Base-by-base conservation (phyloP, 2,329 filamentous ascomycete species). In the Tolypocladium inflatum region DNA sequence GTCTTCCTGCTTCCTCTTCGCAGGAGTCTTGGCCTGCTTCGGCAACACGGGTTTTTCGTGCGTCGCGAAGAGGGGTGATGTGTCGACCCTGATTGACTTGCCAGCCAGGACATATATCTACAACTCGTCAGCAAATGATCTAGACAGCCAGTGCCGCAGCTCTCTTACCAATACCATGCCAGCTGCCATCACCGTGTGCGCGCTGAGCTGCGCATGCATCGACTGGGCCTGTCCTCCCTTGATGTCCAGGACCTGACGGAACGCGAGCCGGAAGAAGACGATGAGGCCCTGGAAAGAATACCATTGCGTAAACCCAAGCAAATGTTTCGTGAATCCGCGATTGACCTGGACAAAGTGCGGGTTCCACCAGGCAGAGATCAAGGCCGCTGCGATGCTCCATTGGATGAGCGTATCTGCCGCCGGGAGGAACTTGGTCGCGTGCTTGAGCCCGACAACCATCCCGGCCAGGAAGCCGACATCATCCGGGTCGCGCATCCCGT, bases 361-460 rank as follows among this genome's bases (percentile, higher is more conserved):
- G 61, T 89, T 90, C 87, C 87, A 90, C 80, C 84, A 87, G 15
- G 80, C 71, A 3, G 84, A 80, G 21, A 79, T 64, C 3, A 83
- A 62, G 41, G 79, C 80, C 15, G 78, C 71, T 56, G 72, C 63
- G 23, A 86, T 70, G 23, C 80, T 76, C 65, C 77, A 76, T 56
- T 74, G 74, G 38, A 80, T 73, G 51, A 82, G 64, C 8, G 66
- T 64, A 4, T 75, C 73, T 1, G 72, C 63, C 0, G 64, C 65
- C 11, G 80, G 80, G 7, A 83, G 64, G 15, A 71, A 59, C n/a
- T 53, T 60, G 1, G 63, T 61, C 10, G 56, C 58, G 48, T 58
- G 58, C 8, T 61, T 56, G 1, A 70, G 56, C 2, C 60, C 55
- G 2, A 62, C 48, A 2, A 62, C 58, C 42, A 62, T 19, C 0